These are phyloP conservation scores for Dactylonectria estremocensis DNA, from an alignment of 2,329 filamentous ascomycete species.

Conservation along the genomic window DNA sequence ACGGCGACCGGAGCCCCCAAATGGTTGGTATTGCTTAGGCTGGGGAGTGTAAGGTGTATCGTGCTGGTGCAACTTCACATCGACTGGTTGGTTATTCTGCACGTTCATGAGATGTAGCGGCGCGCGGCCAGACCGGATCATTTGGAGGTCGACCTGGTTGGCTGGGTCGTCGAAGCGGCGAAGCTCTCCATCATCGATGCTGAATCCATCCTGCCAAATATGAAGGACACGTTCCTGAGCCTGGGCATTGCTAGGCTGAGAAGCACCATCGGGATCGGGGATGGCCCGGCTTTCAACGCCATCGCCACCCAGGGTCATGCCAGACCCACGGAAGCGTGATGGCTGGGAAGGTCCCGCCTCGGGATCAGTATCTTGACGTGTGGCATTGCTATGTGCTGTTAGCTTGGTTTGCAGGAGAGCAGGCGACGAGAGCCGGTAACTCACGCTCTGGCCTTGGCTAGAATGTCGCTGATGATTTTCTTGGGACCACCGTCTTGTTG, in stretches of 20 bases:
- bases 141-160: conserved; percentile 79
- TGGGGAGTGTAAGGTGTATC: conserved; percentile 79
- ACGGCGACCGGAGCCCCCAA: conserved; percentile 79
- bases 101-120: conserved; percentile 86
- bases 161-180: conserved; percentile 84
- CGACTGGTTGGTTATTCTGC: conserved; percentile 80
- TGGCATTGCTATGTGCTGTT: conserved; percentile 68
- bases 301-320: conserved; percentile 84
- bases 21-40: conserved; percentile 84
- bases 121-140: conserved; percentile 84
- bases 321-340: conserved; percentile 76
- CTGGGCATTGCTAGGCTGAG: conserved; percentile 52
- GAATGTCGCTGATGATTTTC: conserved; percentile 74
- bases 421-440: conserved; percentile 36
- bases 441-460: conserved; percentile 75
- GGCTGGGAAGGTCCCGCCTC: conserved; percentile 67
- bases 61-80: conserved; percentile 84
- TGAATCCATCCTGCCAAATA: conserved; percentile 88
- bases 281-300: conserved; percentile 79
- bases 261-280: conserved; percentile 68
- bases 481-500: conserved; percentile 63
- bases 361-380: conserved; percentile 65
- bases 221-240: conserved; percentile 80
- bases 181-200: conserved; percentile 85
- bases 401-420: conserved; percentile 16